Conservation (phyloP, 495 filamentous ascomycete species). For the Neurospora intermedia region DNA sequence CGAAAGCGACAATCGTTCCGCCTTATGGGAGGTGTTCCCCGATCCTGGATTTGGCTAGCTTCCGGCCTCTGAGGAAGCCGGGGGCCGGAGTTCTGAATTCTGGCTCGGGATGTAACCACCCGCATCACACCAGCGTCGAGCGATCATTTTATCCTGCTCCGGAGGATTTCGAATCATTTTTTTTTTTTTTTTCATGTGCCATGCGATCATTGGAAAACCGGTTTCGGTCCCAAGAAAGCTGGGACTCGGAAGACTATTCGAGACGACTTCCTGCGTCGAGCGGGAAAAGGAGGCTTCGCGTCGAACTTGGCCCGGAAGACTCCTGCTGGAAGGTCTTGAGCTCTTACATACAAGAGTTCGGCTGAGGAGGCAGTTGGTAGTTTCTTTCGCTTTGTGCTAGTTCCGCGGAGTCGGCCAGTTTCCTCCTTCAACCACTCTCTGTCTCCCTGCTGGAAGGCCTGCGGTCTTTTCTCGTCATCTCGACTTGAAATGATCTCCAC, state of each 20-base stretch:
- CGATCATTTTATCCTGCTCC: not conserved
- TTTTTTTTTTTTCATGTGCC: not conserved
- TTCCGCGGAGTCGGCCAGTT: conserved; percentile 1
- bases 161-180: not conserved
- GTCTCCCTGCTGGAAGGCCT: not conserved
- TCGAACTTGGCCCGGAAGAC: conserved; percentile 6
- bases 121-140: not conserved
- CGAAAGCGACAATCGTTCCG: not conserved
- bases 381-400: conserved; percentile 1
- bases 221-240: not conserved
- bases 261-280: not conserved
- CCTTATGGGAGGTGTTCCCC: not conserved
- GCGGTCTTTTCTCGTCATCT: not conserved
- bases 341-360: not conserved
- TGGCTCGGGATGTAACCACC: not conserved
- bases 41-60: not conserved
- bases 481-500: not conserved
- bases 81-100: not conserved
- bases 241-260: not conserved
- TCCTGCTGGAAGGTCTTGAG: conserved; percentile 11
- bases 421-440: not conserved
- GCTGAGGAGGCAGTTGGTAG: conserved; percentile 7
- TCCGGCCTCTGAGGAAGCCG: not conserved
- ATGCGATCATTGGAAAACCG: not conserved
- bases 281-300: conserved; percentile 2